phyloP scores from a whole-genome alignment of 2,329 filamentous ascomycete genomes.

The Blastomyces silverae region DNA sequence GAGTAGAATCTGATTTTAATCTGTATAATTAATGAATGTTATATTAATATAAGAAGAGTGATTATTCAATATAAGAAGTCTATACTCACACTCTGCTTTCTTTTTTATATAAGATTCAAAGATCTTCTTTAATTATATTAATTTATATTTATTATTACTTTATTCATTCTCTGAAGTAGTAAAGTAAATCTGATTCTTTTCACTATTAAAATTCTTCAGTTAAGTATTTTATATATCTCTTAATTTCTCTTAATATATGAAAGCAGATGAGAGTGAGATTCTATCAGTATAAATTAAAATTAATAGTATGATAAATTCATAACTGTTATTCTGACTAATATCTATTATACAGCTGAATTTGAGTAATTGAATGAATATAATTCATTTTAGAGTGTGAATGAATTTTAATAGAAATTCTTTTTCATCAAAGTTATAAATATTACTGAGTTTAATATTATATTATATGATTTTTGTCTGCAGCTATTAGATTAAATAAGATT shows the following conservation, averaged over 20 bases:
- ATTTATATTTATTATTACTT: constrained; percentile 13
- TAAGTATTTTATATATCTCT: constrained; percentile 15
- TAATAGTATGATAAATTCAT: constrained; percentile 13
- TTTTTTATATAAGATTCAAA: neutral
- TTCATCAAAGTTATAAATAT: no score
- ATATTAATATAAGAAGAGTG: constrained; percentile 17
- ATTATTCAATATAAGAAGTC: constrained; percentile 13
- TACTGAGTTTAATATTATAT: no score
- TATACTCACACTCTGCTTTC: neutral
- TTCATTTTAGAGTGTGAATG: constrained; percentile 9
- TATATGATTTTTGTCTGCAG: no score
- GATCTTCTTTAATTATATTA: constrained; percentile 3
- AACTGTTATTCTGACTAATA: neutral
- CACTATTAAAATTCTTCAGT: neutral
- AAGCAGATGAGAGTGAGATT: neutral
- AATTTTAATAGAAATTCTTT: no score
- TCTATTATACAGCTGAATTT: neutral
- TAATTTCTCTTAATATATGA: constrained; percentile 13
- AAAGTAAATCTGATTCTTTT: constrained; percentile 12
- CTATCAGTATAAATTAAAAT: constrained; percentile 5
- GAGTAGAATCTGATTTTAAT: constrained; percentile 15
- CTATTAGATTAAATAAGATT: no score
- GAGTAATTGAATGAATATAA: constrained; percentile 10
- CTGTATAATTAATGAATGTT: constrained; percentile 14
- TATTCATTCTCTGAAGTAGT: constrained; percentile 15